A percentile compares a stretch with the other conserved stretches of the same genome.
phyloP scores from a whole-genome alignment of 345 rosid species.

The Litchi chinensis region DNA sequence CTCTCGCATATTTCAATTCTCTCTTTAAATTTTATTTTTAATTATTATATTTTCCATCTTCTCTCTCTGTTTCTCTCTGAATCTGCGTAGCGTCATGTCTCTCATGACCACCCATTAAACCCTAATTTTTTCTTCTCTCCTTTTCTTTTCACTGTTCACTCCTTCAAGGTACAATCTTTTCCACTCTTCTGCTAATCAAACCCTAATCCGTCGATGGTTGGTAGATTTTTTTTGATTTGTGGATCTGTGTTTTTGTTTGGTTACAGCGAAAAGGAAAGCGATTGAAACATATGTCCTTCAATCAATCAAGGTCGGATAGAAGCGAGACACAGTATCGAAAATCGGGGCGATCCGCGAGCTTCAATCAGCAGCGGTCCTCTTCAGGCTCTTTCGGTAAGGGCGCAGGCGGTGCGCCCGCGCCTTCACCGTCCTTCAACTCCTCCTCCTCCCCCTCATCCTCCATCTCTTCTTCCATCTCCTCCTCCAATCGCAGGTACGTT shows the following conservation, averaged over 20 bases:
- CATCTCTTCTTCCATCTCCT: conserved; percentile 32
- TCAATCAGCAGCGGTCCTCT: conserved; percentile 69
- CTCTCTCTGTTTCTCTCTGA: conserved; percentile 14
- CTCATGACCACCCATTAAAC: conserved; percentile 65
- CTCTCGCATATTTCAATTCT: conserved; percentile 10
- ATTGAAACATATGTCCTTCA: conserved; percentile 76
- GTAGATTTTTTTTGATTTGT: conserved; percentile 9
- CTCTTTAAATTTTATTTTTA: not conserved
- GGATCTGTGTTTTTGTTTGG: conserved; percentile 31
- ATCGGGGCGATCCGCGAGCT: conserved; percentile 76
- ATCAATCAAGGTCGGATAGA: conserved; percentile 88
- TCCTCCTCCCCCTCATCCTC: conserved; percentile 38
- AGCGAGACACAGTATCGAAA: conserved; percentile 66
- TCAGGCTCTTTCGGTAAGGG: conserved; percentile 73
- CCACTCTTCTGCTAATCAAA: conserved; percentile 12
- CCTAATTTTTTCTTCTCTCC: conserved; percentile 46
- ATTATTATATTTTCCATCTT: not conserved
- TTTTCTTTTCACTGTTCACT: conserved; percentile 26
- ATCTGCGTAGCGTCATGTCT: conserved; percentile 43
- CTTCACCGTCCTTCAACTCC: conserved; percentile 56
- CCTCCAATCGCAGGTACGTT: conserved; percentile 64
- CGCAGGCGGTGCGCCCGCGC: conserved; percentile 70
- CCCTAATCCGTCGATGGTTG: conserved; percentile 10
- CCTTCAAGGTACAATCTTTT: conserved; percentile 23
- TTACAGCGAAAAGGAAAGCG: conserved; percentile 25